Evolutionary conservation across 352 stramenopile genomes (phyloP).

Genomic region (Thalassiosira exigua): DNA sequence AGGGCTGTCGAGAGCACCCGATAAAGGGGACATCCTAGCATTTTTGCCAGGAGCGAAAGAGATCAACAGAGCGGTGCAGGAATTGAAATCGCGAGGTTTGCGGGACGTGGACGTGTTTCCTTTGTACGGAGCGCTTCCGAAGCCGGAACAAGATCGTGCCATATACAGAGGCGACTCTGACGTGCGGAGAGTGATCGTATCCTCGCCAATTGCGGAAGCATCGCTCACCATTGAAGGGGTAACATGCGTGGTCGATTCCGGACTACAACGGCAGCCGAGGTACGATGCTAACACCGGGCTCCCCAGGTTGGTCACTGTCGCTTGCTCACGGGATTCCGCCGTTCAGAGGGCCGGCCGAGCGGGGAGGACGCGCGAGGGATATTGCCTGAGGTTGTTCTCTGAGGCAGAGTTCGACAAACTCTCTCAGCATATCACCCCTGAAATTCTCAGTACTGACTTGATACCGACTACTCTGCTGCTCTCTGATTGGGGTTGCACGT

Average conservation of each 20-base stretch:
- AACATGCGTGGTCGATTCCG: slow-evolving; percentile 75
- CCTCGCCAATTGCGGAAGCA: slow-evolving; percentile 71
- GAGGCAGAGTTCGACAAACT: slow-evolving; percentile 60
- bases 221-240: slow-evolving; percentile 72
- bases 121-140: slow-evolving; percentile 66
- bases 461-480: slow-evolving; percentile 61
- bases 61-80: slow-evolving; percentile 57
- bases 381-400: slow-evolving; percentile 89
- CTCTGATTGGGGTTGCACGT: slow-evolving; percentile 62
- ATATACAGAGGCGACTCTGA: slow-evolving; percentile 37
- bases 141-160: slow-evolving; percentile 55
- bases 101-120: slow-evolving; percentile 58
- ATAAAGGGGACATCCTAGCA: slow-evolving; percentile 63
- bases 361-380: slow-evolving; percentile 88
- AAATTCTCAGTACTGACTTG: slow-evolving; percentile 70
- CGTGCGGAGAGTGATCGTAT: slow-evolving; percentile 61
- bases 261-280: slow-evolving; percentile 60
- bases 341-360: slow-evolving; percentile 91
- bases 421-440: slow-evolving; percentile 49
- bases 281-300: slow-evolving; percentile 82
- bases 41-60: slow-evolving; percentile 74
- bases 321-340: slow-evolving; percentile 89
- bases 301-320: slow-evolving; percentile 89
- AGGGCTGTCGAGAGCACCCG: slow-evolving; percentile 48
- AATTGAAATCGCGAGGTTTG: slow-evolving; percentile 47